A percentile compares a stretch with the other conserved stretches of the same genome.
These are phyloP conservation scores for Solanum sejunctum DNA, from an alignment of 257 asterid species.

Conservation along the genomic window DNA sequence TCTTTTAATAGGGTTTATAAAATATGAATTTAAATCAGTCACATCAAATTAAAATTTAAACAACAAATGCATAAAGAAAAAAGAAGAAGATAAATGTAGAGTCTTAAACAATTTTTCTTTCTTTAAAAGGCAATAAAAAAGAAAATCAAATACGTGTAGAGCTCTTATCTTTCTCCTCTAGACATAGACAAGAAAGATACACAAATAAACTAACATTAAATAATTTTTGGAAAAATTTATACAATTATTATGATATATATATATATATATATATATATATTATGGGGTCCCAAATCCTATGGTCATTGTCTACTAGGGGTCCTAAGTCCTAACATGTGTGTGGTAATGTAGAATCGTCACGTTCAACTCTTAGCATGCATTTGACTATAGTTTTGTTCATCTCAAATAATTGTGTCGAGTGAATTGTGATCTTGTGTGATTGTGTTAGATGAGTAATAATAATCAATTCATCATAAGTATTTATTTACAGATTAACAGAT, in stretches of 20 bases:
- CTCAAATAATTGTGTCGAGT: no score
- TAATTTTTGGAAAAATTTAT: no score
- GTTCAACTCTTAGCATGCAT: accelerated
- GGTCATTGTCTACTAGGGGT: not conserved
- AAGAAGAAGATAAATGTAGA: no score
- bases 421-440: no score
- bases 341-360: not conserved
- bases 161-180: not conserved
- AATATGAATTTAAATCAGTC: no score
- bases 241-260: no score
- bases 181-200: not conserved
- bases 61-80: not conserved
- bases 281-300: not conserved
- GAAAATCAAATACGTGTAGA: not conserved
- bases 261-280: not conserved
- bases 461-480: no score
- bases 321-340: not conserved
- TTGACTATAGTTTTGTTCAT: not conserved
- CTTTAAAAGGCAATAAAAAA: not conserved
- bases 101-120: no score
- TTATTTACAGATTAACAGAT: no score
- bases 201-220: not conserved
- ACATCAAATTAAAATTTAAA: no score
- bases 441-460: no score
- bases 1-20: no score